Conservation (phyloP, 768 basidiomycete genomes). For the Dioszegia crocea region DNA sequence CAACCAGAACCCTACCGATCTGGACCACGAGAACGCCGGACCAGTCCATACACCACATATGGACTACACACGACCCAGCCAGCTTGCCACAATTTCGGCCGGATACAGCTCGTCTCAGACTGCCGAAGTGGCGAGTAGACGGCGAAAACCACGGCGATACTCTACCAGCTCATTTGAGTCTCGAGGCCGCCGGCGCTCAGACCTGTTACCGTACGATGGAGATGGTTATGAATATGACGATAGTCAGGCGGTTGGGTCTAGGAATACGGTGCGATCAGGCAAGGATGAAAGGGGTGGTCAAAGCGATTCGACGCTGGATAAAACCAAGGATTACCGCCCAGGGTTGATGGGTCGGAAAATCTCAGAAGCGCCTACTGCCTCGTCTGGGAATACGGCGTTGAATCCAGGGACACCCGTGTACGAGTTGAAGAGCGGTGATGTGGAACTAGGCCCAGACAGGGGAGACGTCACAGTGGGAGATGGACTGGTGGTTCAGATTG, state of each 20-base stretch:
- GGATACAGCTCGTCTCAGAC: too few species aligned
- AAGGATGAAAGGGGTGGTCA: too few species aligned
- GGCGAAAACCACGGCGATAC: not conserved
- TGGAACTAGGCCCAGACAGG: not conserved
- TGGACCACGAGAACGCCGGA: not conserved
- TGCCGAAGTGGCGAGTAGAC: too few species aligned
- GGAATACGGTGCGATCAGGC: too few species aligned
- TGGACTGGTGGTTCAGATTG: not conserved
- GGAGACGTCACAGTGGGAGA: not conserved
- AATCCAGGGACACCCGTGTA: not conserved
- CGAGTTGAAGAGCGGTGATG: not conserved
- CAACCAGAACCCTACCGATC: not conserved
- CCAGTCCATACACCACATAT: not conserved
- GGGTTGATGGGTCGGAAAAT: not conserved
- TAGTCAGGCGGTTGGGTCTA: not conserved
- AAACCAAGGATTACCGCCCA: too few species aligned
- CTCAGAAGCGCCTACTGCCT: conserved; percentile 2
- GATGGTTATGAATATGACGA: not conserved
- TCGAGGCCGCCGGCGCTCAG: not conserved
- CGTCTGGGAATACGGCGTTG: not conserved
- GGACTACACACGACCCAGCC: not conserved
- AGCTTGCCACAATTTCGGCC: not conserved
- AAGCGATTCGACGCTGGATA: too few species aligned
- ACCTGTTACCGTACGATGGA: not conserved
- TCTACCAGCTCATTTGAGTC: not conserved